Percentiles rank a stretch among this genome's conserved stretches.
phyloP scores from a whole-genome alignment of 768 basidiomycete genomes.

The Cystofilobasidium ferigula region DNA sequence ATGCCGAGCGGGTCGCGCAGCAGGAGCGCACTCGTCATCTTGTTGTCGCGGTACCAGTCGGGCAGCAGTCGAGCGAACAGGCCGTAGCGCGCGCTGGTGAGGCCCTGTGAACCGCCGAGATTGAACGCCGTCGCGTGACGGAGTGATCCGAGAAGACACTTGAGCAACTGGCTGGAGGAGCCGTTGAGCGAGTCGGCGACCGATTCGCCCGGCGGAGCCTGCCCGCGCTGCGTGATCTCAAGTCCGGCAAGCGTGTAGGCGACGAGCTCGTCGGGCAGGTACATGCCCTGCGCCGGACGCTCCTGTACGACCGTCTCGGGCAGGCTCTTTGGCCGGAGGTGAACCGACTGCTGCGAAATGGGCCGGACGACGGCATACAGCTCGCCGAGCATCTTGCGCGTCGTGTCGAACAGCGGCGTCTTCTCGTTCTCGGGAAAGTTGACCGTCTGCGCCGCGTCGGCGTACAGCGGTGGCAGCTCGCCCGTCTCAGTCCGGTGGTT shows the following conservation, averaged over 20 bases:
- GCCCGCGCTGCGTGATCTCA: slow-evolving; percentile 69
- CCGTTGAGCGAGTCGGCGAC: slow-evolving; percentile 70
- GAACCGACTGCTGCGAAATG: slow-evolving; percentile 71
- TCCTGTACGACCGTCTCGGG: slow-evolving; percentile 44
- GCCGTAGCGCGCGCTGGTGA: slow-evolving; percentile 20
- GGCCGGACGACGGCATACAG: slow-evolving; percentile 66
- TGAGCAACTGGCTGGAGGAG: slow-evolving; percentile 61
- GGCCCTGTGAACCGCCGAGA: slow-evolving; percentile 13
- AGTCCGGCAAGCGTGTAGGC: slow-evolving; percentile 75
- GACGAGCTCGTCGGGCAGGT: slow-evolving; percentile 80
- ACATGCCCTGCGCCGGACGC: slow-evolving; percentile 51
- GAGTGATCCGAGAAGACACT: slow-evolving; percentile 61
- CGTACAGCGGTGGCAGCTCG: slow-evolving; percentile 37
- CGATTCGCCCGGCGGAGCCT: slow-evolving; percentile 42
- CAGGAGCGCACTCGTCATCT: slow-evolving; percentile 73
- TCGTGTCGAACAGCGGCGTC: slow-evolving; percentile 9
- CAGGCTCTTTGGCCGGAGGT: slow-evolving; percentile 63
- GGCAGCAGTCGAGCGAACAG: slow-evolving; percentile 78
- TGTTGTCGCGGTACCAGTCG: slow-evolving; percentile 80
- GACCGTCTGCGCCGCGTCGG: slow-evolving; percentile 27
- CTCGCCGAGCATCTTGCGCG: slow-evolving; percentile 75
- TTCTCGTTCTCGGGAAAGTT: slow-evolving; percentile 3
- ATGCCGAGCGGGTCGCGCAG: slow-evolving; percentile 82
- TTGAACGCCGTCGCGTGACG: slow-evolving; percentile 29
- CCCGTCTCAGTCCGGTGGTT: slow-evolving; percentile 38